Evolutionary conservation across 1,139 yeast genomes (phyloP), one percentile per base, ranked within the genome.

Genomic region (Kodamaea fungicola): DNA sequence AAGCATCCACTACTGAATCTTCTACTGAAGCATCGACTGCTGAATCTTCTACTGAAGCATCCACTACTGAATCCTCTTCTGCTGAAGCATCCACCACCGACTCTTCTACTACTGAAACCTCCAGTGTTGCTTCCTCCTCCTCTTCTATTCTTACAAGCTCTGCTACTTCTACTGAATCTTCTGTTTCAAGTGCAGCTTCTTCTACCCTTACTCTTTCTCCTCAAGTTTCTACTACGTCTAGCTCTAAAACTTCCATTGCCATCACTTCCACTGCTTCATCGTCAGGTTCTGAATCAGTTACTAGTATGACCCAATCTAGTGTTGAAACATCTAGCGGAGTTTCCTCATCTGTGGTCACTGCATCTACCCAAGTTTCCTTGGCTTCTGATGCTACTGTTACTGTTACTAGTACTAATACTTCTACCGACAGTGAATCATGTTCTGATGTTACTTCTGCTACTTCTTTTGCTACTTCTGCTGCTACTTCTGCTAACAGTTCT

Each of bases 251-350:
- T 16, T 44, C 44, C 12, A 50, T 36, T 7, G 46, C 52, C 5
- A 35, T 42, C 26, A 42, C 50, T 16, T 46, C 46, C n/a, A 44
- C 43, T 22, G 50, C 54, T 8, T 30, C 37, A 4, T 38, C 44
- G 9, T 41, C 44, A 7, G 41, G 36, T 9, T 23, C 26, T 4
- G 26, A 23, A 23, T 23, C 26, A 3, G 9, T n/a, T 23, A 46
- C 49, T 3, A 28, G 31, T 7, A 43, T 53, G 10, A 24, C 25
- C 2, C 39, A 45, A 9, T 46, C 46, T 48, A 38, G 44, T 13
- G 42, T 16, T 16, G 19, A 16, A 16, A 16, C 19, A 16, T 16
- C 43, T 5, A 9, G 37, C 12, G 32, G 19, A 8, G 31, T 33
- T 1, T 16, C 40, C 3, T 40, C 44, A 4, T 36, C 43, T 3